Base-by-base conservation (phyloP, 768 basidiomycete species). In the Suillus decipiens region DNA sequence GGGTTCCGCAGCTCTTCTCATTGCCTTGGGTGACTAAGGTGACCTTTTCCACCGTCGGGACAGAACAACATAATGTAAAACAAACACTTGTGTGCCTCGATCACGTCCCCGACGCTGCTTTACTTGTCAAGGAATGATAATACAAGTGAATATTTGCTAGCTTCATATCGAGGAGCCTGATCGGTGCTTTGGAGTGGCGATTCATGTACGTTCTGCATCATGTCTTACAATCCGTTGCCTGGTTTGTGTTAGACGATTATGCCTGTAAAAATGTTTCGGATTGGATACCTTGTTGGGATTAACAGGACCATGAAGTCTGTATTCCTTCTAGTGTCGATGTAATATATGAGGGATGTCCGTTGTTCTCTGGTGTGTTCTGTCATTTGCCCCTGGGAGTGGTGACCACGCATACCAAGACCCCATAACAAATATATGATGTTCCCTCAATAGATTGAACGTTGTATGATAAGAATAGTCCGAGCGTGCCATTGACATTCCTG, bases 1-100 rank as follows among this genome's bases (percentile, higher is more conserved):
- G 88, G 88, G 63, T 87, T 87, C 73, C 85, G 85, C 1, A 86
- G 86, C 2, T 88, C 84, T 24, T 79, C 83, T 1, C 78, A 84
- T 62, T 73, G 78, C 61, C 64, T 82, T 54, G 42, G 42, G 8
- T 8, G 2, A 42, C n/a, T 19, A 8, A 17, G 2, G 17, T 19
- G 42, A 19, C 8, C 8, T 45, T 45, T n/a, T n/a, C 10, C 10
- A 1, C 43, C n/a, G 43, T 45, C 9, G 43, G n/a, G 43, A n/a
- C 43, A n/a, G 10, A 11, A 10, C n/a, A 45, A n/a, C 4, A 45
- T 45, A n/a, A 3, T 3, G 9, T 43, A n/a, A n/a, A 43, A 8
- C 3, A 43, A n/a, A 43, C 42, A 43, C 42, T 3, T n/a, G 19
- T n/a, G 42, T n/a, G n/a, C 42, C 42, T 43, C 42, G 42, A n/a